Base-by-base conservation (phyloP, 2,329 filamentous ascomycete genomes). In the Epichloe sibirici region DNA sequence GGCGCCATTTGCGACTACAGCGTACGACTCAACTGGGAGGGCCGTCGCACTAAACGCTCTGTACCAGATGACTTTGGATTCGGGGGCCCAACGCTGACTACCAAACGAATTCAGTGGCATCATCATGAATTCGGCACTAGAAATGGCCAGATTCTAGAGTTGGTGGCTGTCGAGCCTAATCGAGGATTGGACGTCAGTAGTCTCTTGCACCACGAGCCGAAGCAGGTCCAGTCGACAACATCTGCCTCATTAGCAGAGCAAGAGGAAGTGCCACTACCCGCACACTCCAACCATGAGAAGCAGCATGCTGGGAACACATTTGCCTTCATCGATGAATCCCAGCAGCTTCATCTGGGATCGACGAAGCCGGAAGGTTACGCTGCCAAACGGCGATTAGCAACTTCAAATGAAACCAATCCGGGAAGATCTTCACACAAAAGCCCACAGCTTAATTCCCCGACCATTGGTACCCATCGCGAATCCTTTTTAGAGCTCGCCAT, bases 21-120 rank as follows among this genome's bases (percentile, higher is more conserved):
- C 61, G 86, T 91, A 59, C 78, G 85, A 35, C 71, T 91, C 57
- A 90, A 90, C 61, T 91, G 88, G 88, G 83, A 85, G 55, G 86
- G 86, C 4, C 78, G 86, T 53, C 56, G 58, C 45, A 54, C 56
- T 5, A 63, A 61, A 47, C 58, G 56, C 23, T 39, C 54, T 8
- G 39, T 40, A 4, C 13, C 37, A 5, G 44, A 45, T n/a, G 21
- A 28, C 12, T 21, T 17, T 9, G n/a, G 7, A n/a, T 23, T 35
- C 12, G 44, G 21, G 21, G 23, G 34, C 13, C 13, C 34, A 12
- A 35, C 11, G 21, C 42, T 35, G 23, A 12, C 40, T 11, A 3
- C 11, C 17, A 47, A 48, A 15, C 49, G 28, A 15, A 34, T 48
- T 13, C 52, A 48, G 13, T 45, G 52, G 46, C 42, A 35, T 38